phyloP scores from a whole-genome alignment of 106 monocot genomes.

The Iris macrosiphon region DNA sequence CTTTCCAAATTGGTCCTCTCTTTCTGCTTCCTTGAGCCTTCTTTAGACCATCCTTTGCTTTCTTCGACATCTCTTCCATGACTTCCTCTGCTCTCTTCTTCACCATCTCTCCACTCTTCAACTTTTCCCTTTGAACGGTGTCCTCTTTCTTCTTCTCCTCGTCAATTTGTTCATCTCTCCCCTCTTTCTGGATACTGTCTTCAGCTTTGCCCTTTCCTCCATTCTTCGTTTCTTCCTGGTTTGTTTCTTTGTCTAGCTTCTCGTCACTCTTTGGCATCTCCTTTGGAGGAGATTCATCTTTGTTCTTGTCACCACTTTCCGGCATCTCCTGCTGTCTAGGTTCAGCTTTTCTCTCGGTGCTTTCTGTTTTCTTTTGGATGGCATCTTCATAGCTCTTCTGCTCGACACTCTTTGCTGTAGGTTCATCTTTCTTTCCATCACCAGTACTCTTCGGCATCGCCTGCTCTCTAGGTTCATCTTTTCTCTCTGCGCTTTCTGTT shows the following conservation, averaged over 20 bases:
- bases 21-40: constrained; percentile 3
- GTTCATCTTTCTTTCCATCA: neutral
- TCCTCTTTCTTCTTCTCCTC: neutral
- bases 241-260: too few relatives aligned
- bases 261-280: neutral
- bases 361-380: too few relatives aligned
- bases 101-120: neutral
- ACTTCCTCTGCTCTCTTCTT: neutral
- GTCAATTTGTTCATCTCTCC: too few relatives aligned
- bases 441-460: neutral
- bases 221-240: too few relatives aligned
- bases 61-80: neutral
- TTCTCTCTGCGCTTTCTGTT: too few relatives aligned
- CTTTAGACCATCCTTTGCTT: too few relatives aligned
- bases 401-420: neutral
- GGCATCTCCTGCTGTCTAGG: neutral
- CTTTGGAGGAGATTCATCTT: neutral
- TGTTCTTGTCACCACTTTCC: neutral
- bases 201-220: too few relatives aligned
- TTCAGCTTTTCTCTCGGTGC: neutral
- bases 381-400: too few relatives aligned
- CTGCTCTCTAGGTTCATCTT: too few relatives aligned
- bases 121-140: neutral
- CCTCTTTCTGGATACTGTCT: too few relatives aligned
- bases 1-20: neutral